Base-by-base conservation (phyloP, 2,329 filamentous ascomycete genomes). In the Diaporthe helianthi region DNA sequence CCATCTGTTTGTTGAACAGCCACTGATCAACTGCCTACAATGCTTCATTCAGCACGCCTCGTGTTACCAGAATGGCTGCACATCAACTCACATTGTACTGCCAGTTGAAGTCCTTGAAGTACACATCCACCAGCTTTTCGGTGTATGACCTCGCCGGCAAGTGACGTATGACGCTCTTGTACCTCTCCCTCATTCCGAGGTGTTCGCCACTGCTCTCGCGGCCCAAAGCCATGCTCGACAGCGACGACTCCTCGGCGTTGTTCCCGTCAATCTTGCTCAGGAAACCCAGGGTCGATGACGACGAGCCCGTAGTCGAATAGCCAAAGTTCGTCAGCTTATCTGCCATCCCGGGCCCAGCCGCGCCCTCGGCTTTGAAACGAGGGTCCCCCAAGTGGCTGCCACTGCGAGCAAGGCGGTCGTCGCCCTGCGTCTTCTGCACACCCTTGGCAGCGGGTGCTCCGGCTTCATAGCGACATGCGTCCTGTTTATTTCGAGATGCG, bases 61-160 rank as follows among this genome's bases (percentile, higher is more conserved):
- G 8, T 47, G 17, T 29, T 2, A 7, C 10, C 24, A 6, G n/a
- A 38, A 6, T 19, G 10, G 15, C 9, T 8, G 5, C 24, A 9
- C 19, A 26, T 17, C 17, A 15, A 69, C 69, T 71, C 38, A 71
- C 69, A 64, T 71, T 71, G 76, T 90, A 90, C 68, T 87, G 84
- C 81, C 84, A 87, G 76, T 90, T 89, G 75, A 88, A 83, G 66
- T 88, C 82, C n/a, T 76, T 75, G 70, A 90, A 85, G 75, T 85
- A 90, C 10, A 87, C 80, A 17, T 80, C 79, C 17, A 87, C 78
- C 10, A 90, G 83, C 71, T 83, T 82, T 72, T 88, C 86, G 60
- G 89, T 83, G 74, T 86, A 85, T 29, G 79, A 78, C 69, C 83
- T 82, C 7, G 86, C 82, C 0, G 88, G 88, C 4, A 90, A 78